These are phyloP conservation scores for Ambrosia hybrid DNA, from an alignment of 140 eudicot species.

Conservation along the genomic window DNA sequence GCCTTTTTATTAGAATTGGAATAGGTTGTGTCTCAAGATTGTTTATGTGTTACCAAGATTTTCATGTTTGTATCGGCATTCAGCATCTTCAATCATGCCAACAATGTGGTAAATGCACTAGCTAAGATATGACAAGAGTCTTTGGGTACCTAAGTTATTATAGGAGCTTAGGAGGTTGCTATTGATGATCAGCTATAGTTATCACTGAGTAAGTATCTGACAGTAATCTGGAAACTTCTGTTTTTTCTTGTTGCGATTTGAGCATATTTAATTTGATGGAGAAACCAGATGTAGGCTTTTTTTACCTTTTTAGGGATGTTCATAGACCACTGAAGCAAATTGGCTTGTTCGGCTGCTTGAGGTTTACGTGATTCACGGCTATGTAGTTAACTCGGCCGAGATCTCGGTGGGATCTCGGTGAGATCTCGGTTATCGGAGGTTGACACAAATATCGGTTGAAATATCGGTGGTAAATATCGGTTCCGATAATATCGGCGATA, in stretches of 20 bases:
- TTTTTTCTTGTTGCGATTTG: background rate
- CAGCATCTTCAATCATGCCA: background rate
- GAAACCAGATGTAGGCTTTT: slow-evolving; percentile 1
- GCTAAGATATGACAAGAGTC: slow-evolving; percentile 4
- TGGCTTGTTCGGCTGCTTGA: background rate
- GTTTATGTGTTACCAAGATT: slow-evolving; percentile 4
- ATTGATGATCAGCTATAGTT: background rate
- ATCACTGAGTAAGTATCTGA: background rate
- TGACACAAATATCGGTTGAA: too few relatives aligned
- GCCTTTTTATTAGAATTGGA: slow-evolving; percentile 1
- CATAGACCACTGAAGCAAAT: background rate
- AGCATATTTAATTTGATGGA: background rate
- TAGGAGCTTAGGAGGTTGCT: background rate
- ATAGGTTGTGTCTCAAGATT: slow-evolving; percentile 2
- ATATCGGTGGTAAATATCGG: too few relatives aligned
- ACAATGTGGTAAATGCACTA: background rate
- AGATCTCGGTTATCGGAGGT: too few relatives aligned
- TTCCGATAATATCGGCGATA: too few relatives aligned
- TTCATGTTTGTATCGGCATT: slow-evolving; percentile 1
- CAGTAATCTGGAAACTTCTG: background rate
- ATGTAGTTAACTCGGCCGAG: too few relatives aligned
- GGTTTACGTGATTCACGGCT: background rate
- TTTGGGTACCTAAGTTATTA: slow-evolving; percentile 4
- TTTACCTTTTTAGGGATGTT: background rate
- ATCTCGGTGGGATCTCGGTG: too few relatives aligned